phyloP scores from a whole-genome alignment of 106 monocot species.

The Vanilla planifolia region DNA sequence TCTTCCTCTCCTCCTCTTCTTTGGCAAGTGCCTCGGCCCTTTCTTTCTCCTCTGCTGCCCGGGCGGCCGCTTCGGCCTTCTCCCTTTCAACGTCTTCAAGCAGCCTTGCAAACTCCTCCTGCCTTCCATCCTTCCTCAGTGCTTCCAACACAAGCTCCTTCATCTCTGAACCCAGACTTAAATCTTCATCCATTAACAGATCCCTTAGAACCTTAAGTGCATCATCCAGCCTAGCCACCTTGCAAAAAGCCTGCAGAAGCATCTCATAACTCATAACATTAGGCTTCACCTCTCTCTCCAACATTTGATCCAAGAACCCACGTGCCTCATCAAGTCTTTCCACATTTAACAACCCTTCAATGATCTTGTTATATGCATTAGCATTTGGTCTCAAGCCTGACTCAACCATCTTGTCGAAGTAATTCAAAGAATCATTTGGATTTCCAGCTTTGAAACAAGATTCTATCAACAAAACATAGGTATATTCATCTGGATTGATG shows the following conservation, averaged over 20 bases:
- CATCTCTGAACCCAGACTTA: constrained; percentile 54
- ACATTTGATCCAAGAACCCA: constrained; percentile 69
- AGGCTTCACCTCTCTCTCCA: constrained; percentile 71
- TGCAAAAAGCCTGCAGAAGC: constrained; percentile 43
- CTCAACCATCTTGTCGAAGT: constrained; percentile 77
- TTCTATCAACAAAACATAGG: constrained; percentile 66
- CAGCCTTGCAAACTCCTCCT: constrained; percentile 50
- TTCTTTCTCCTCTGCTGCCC: constrained; percentile 78
- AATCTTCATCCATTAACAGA: constrained; percentile 61
- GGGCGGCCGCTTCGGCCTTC: constrained; percentile 72
- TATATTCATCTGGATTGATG: constrained; percentile 74
- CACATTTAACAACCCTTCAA: constrained; percentile 48
- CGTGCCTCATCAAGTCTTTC: constrained; percentile 63
- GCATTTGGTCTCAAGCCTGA: constrained; percentile 71
- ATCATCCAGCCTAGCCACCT: constrained; percentile 49
- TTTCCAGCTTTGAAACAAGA: constrained; percentile 61
- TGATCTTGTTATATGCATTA: constrained; percentile 62
- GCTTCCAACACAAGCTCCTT: constrained; percentile 60
- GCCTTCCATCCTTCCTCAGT: constrained; percentile 59
- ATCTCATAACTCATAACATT: constrained; percentile 64
- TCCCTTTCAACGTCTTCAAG: constrained; percentile 79
- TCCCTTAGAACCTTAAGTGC: constrained; percentile 53
- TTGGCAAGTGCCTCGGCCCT: constrained; percentile 71
- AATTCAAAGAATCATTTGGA: constrained; percentile 53
- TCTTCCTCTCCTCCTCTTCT: constrained; percentile 82